phyloP scores from a whole-genome alignment of 495 filamentous ascomycete genomes.

The Usnea hakonensis region DNA sequence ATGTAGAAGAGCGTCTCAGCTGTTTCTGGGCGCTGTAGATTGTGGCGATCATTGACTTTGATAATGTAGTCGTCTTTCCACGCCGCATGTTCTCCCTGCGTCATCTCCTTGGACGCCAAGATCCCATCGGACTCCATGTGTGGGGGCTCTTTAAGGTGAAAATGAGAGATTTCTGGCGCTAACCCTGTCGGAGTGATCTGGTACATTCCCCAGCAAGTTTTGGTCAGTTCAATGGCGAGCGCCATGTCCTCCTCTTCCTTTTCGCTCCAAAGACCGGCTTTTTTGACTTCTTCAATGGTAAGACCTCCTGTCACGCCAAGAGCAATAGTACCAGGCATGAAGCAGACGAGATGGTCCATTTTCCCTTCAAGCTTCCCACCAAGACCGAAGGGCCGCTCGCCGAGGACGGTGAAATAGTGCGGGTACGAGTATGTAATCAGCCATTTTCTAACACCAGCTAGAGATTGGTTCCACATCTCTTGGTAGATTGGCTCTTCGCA shows the following conservation, averaged over 20 bases:
- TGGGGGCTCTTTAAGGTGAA: slow-evolving; percentile 61
- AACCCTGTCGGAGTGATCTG: slow-evolving; percentile 77
- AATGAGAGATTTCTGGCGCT: slow-evolving; percentile 87
- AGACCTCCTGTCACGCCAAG: slow-evolving; percentile 76
- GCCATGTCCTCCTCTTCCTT: slow-evolving; percentile 79
- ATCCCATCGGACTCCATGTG: slow-evolving; percentile 44
- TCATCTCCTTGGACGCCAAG: slow-evolving; percentile 37
- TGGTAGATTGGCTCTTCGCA: slow-evolving; percentile 78
- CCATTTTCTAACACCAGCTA: slow-evolving; percentile 81
- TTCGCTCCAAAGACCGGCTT: slow-evolving; percentile 60
- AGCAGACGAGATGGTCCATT: slow-evolving; percentile 98
- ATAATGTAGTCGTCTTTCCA: slow-evolving; percentile 75
- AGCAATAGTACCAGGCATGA: slow-evolving; percentile 93
- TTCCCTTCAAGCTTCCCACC: slow-evolving; percentile 60
- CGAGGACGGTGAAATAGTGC: slow-evolving; percentile 74
- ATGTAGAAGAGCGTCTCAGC: slow-evolving; percentile 94
- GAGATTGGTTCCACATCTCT: slow-evolving; percentile 85
- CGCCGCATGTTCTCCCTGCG: slow-evolving; percentile 39
- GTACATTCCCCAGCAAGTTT: slow-evolving; percentile 98
- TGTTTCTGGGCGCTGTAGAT: slow-evolving; percentile 93
- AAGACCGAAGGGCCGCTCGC: slow-evolving; percentile 74
- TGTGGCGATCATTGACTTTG: slow-evolving; percentile 69
- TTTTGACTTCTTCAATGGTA: slow-evolving; percentile 64
- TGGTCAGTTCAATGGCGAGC: slow-evolving; percentile 81
- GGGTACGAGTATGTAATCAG: slow-evolving; percentile 79